A percentile compares a stretch with the other conserved stretches of the same genome.
These are phyloP conservation scores for Taiozyma sp. DNA, from an alignment of 1,139 yeast genomes.

Conservation along the genomic window DNA sequence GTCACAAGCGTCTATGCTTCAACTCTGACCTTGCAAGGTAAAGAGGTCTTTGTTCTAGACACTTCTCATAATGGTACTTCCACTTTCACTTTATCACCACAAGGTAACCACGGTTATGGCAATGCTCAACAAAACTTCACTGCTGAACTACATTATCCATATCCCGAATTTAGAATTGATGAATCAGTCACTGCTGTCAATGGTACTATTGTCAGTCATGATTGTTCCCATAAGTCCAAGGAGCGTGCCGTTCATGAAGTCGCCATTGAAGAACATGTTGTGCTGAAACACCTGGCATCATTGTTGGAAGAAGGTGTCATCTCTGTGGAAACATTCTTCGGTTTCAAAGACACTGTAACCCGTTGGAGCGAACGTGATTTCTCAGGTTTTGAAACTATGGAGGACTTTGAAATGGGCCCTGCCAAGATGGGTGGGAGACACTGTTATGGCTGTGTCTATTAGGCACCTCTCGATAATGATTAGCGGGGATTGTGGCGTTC, in stretches of 20 bases:
- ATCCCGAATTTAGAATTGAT: constrained; percentile 29
- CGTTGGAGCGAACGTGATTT: not conserved
- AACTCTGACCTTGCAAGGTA: constrained; percentile 10
- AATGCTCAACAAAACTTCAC: constrained; percentile 33
- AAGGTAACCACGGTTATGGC: constrained; percentile 52
- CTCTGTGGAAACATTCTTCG: not conserved
- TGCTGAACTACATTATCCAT: constrained; percentile 26
- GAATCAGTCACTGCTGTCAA: constrained; percentile 41
- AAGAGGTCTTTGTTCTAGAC: constrained; percentile 23
- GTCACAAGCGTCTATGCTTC: constrained; percentile 19
- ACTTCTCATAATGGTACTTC: constrained; percentile 46
- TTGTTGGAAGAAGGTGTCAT: not conserved
- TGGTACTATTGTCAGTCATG: constrained; percentile 25
- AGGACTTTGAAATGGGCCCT: not conserved
- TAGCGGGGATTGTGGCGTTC: too few relatives aligned
- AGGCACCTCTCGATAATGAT: not conserved
- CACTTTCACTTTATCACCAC: constrained; percentile 36
- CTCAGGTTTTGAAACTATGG: not conserved
- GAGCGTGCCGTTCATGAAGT: not conserved
- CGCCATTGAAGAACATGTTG: not conserved
- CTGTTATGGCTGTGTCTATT: not conserved
- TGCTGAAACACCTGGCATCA: not conserved
- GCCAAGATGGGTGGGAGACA: not conserved
- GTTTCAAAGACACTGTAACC: not conserved
- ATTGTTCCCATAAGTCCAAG: not conserved